Conservation (phyloP, 2,329 filamentous ascomycete genomes). For the Biscogniauxia sp. region DNA sequence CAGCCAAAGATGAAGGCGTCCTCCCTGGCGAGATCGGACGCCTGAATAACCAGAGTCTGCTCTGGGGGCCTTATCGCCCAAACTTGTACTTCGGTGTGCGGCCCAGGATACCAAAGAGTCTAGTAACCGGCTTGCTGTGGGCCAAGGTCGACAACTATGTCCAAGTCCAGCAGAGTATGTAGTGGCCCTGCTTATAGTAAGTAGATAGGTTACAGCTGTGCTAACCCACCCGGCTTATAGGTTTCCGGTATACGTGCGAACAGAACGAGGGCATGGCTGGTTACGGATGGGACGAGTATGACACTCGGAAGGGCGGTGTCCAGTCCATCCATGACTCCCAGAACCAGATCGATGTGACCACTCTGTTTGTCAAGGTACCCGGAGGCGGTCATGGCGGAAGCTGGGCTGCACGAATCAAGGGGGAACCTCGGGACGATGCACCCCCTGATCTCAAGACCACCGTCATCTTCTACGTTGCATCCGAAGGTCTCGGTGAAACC, state of each 20-base stretch:
- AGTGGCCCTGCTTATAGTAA: neutral
- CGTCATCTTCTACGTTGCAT: conserved; percentile 75
- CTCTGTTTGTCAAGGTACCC: conserved; percentile 89
- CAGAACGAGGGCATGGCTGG: conserved; percentile 91
- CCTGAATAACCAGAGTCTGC: conserved; percentile 74
- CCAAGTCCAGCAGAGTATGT: conserved; percentile 71
- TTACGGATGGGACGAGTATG: conserved; percentile 98
- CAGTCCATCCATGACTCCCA: conserved; percentile 88
- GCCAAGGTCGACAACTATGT: conserved; percentile 76
- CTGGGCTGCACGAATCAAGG: conserved; percentile 88
- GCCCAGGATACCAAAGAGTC: conserved; percentile 75
- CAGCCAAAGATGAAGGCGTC: conserved; percentile 35
- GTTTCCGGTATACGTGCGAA: conserved; percentile 91
- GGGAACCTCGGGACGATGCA: conserved; percentile 69
- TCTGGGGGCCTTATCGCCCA: conserved; percentile 94
- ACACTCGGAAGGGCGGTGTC: conserved; percentile 79
- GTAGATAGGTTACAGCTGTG: neutral
- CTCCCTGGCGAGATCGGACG: conserved; percentile 50
- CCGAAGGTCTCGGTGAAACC: conserved; percentile 69
- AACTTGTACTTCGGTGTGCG: conserved; percentile 93
- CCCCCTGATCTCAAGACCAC: conserved; percentile 68
- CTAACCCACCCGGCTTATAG: conserved; percentile 42
- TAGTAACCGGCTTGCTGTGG: conserved; percentile 87
- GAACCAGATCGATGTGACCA: conserved; percentile 87
- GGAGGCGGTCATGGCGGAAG: conserved; percentile 82